Evolutionary conservation across 352 stramenopile genomes (phyloP).

Genomic region (Phytophthora kernoviae): DNA sequence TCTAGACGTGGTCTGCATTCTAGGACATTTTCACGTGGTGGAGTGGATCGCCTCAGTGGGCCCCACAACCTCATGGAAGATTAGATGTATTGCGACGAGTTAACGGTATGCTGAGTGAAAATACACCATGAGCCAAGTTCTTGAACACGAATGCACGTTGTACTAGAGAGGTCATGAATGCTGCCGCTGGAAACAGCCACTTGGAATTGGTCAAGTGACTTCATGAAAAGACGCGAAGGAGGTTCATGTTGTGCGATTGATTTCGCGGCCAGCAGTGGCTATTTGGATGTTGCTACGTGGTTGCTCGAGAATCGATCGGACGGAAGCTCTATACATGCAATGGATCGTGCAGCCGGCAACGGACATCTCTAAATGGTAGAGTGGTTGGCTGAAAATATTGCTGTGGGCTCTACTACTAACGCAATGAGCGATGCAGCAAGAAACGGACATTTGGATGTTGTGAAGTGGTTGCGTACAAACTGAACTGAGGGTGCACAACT

Average conservation of each 20-base stretch:
- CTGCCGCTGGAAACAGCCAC: neutral
- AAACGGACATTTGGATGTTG: neutral
- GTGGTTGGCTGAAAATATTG: neutral
- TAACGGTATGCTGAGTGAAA: neutral
- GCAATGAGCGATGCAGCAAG: neutral
- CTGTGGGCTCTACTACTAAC: neutral
- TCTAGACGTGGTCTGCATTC: neutral
- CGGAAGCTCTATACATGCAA: neutral
- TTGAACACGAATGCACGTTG: neutral
- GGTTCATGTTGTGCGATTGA: neutral
- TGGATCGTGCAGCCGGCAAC: neutral
- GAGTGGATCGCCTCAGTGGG: neutral
- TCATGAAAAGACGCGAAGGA: neutral
- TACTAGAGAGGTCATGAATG: neutral
- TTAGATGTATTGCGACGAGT: neutral
- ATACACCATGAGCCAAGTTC: neutral
- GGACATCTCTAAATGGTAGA: neutral
- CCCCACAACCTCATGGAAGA: neutral
- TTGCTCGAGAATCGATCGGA: neutral
- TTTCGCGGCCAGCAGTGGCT: neutral
- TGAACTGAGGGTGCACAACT: neutral
- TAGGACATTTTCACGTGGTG: neutral
- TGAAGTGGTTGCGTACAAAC: neutral
- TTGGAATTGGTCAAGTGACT: neutral
- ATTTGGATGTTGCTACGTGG: neutral